phyloP scores from a whole-genome alignment of 148 eudicot species.

The Vaccinium corymbosum region DNA sequence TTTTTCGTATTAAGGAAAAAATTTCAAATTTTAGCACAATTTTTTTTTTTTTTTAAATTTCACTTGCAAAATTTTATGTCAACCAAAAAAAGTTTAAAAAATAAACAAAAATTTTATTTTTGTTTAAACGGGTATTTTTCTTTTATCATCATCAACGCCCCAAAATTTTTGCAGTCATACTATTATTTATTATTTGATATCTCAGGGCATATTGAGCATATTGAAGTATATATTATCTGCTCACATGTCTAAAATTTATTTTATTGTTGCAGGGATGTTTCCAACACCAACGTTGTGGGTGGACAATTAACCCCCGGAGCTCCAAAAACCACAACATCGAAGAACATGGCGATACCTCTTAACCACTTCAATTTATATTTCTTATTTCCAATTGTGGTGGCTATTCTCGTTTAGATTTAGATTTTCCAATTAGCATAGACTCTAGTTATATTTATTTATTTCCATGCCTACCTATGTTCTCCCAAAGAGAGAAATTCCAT shows the following conservation, averaged over 20 bases:
- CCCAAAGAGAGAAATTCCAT: too few relatives aligned
- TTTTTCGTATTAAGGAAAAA: too few relatives aligned
- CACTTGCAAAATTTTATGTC: not conserved
- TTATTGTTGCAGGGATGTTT: conserved; percentile 42
- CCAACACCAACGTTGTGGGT: conserved; percentile 50
- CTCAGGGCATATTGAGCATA: not conserved
- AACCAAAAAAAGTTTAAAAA: not conserved
- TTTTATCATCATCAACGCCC: not conserved
- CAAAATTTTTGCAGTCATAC: not conserved
- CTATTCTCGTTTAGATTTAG: not conserved
- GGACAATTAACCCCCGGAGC: conserved; percentile 61
- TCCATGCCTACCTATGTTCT: too few relatives aligned
- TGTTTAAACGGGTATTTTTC: not conserved
- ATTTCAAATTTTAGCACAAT: too few relatives aligned
- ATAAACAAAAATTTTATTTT: not conserved
- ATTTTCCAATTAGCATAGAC: not conserved
- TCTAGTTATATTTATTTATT: not conserved
- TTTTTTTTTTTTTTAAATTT: not conserved
- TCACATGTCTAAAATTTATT: not conserved
- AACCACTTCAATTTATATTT: not conserved
- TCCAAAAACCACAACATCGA: conserved; percentile 37
- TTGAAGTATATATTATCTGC: too few relatives aligned
- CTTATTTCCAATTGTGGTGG: not conserved
- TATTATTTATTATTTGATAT: not conserved
- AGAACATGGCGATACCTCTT: not conserved